Evolutionary conservation across 768 basidiomycete genomes (phyloP), one percentile per base, ranked within the genome.

Genomic region (Chalciporus sphaerocephalus): DNA sequence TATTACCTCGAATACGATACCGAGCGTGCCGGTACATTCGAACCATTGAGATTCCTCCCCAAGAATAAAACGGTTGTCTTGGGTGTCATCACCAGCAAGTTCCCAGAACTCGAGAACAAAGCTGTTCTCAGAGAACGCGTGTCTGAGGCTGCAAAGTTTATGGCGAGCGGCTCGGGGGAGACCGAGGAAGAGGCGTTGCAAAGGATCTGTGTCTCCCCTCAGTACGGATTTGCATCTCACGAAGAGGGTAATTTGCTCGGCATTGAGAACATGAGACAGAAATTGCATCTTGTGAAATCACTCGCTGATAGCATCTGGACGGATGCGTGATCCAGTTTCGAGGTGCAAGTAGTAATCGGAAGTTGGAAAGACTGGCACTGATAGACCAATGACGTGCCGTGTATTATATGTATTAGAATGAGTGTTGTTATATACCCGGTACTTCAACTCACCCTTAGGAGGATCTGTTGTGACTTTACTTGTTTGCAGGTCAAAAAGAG

Each of bases 1-100:
- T 74, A 72, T 50, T 75, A 73, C 57, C 69, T 75, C 27, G 73
- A 74, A 57, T 75, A 74, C 44, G 74, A 75, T 47, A 75, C 73
- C 10, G 61, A 61, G 34, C 72, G 74, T 17, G 73, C 74, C 10
- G 74, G 74, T 59, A 53, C 61, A 16, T 69, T 69, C 20, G 65
- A 65, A 40, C 65, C 68, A 12, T 46, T 69, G 27, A 58, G 38
- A 39, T 28, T 55, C n/a, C n/a, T n/a, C n/a, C n/a, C n/a, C n/a
- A n/a, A n/a, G n/a, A n/a, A n/a, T n/a, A n/a, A n/a, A n/a, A n/a
- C n/a, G n/a, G n/a, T 73, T 39, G 65, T 75, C 27, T 62, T 75
- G 32, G 74, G 74, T 18, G 58, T 75, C 18, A 55, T 75, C 37
- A 72, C 74, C 3, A 70, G 69, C 22, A 75, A 75, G 55, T 62